Conservation (phyloP, 2,329 filamentous ascomycete genomes). For the Penicillium sp. region DNA sequence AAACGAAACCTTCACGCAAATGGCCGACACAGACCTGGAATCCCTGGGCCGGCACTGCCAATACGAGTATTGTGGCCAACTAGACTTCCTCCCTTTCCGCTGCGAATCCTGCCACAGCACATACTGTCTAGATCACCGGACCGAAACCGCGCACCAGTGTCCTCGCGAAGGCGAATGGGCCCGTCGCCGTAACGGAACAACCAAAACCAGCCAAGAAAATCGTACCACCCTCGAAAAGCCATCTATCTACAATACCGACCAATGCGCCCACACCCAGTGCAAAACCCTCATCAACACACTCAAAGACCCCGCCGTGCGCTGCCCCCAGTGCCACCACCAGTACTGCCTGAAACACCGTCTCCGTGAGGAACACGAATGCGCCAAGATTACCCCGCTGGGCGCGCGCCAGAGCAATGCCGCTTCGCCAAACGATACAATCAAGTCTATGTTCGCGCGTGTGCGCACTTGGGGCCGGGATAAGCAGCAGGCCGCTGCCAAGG, state of each 20-base stretch:
- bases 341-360: slow-evolving; percentile 48
- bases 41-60: slow-evolving; percentile 87
- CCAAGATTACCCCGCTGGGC: slow-evolving; percentile 57
- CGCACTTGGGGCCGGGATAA: slow-evolving; percentile 72
- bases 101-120: slow-evolving; percentile 79
- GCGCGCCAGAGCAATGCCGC: slow-evolving; percentile 38
- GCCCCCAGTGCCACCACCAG: slow-evolving; percentile 41
- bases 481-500: slow-evolving; percentile 55
- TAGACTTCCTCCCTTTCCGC: slow-evolving; percentile 90
- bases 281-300: slow-evolving; percentile 47
- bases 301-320: slow-evolving; percentile 44
- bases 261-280: slow-evolving; percentile 43
- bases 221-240: slow-evolving; percentile 40
- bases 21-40: slow-evolving; percentile 62
- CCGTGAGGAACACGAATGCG: slow-evolving; percentile 70
- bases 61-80: slow-evolving; percentile 79
- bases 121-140: slow-evolving; percentile 89
- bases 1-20: slow-evolving; percentile 31
- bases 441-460: slow-evolving; percentile 66
- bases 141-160: slow-evolving; percentile 69
- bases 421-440: slow-evolving; percentile 54
- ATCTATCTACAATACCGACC: slow-evolving; percentile 47
- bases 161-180: slow-evolving; percentile 55
- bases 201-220: slow-evolving; percentile 18
- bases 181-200: slow-evolving; percentile 34